Conservation (phyloP, 1,284 basidiomycete genomes). For the Cryptococcus amylolentus region DNA sequence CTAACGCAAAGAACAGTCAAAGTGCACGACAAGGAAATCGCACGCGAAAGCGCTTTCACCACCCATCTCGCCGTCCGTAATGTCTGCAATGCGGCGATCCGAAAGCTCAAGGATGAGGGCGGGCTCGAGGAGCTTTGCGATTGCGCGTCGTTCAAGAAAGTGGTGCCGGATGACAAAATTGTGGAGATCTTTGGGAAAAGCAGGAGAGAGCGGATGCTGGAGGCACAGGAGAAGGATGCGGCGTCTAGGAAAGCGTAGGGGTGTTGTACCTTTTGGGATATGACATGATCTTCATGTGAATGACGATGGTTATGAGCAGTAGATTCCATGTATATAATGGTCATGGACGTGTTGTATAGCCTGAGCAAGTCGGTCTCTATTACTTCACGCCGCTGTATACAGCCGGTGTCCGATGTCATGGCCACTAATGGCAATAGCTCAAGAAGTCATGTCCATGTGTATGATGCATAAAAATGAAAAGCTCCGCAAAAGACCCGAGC, state of each 20-base stretch:
- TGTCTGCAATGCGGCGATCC: constrained; percentile 23
- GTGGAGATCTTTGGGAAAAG: background rate
- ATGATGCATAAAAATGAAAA: too few species aligned
- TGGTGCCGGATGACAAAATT: constrained; percentile 1
- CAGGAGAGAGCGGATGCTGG: background rate
- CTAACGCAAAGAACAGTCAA: constrained; percentile 4
- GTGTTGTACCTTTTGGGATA: background rate
- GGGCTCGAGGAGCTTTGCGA: constrained; percentile 10
- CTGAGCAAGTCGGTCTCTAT: too few species aligned
- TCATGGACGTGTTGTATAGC: too few species aligned
- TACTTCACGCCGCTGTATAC: too few species aligned
- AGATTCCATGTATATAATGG: too few species aligned
- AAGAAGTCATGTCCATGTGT: too few species aligned
- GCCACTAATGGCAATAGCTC: too few species aligned
- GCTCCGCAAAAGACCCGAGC: too few species aligned
- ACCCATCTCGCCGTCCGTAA: constrained; percentile 18
- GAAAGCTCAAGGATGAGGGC: constrained; percentile 6
- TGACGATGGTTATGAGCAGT: too few species aligned
- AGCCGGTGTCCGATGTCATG: too few species aligned
- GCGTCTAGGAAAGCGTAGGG: background rate
- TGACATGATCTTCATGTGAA: background rate
- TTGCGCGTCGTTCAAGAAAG: constrained; percentile 6
- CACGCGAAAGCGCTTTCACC: constrained; percentile 10
- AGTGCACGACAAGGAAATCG: constrained; percentile 19
- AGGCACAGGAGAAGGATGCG: background rate